Percentiles rank a stretch among this genome's conserved stretches.
Conservation (phyloP, 352 stramenopile species). For the Plasmopara viticola region DNA sequence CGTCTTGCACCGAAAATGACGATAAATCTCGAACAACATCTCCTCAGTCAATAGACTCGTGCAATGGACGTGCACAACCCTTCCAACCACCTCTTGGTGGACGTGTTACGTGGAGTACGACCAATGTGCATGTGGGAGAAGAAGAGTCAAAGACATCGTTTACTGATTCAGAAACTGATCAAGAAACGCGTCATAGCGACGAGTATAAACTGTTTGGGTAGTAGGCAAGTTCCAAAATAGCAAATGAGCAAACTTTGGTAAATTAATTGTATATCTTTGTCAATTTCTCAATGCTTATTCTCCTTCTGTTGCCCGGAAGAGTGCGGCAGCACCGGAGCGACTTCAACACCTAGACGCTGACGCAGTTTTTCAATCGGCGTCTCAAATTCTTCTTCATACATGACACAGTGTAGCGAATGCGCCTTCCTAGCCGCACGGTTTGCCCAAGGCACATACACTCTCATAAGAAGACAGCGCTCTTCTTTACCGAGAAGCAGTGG, state of each 20-base stretch:
- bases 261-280: conserved; percentile 8
- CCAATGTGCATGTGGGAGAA: conserved; percentile 2
- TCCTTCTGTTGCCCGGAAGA: no score
- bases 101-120: conserved; percentile 4
- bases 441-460: conserved; percentile 93
- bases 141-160: conserved; percentile 12
- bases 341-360: conserved; percentile 41
- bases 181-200: conserved; percentile 15
- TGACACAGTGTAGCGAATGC: conserved; percentile 88
- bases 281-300: no score
- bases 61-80: neutral
- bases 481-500: conserved; percentile 66
- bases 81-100: neutral
- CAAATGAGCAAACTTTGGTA: conserved; percentile 7
- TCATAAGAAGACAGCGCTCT: conserved; percentile 73
- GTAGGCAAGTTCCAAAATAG: conserved; percentile 15
- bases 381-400: conserved; percentile 95
- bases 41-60: conserved; percentile 2
- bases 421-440: conserved; percentile 61
- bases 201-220: conserved; percentile 29
- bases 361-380: conserved; percentile 86
- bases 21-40: conserved; percentile 2
- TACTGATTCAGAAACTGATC: conserved; percentile 10
- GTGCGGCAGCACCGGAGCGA: conserved; percentile 20
- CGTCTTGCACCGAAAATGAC: neutral